Base-by-base conservation (phyloP, 1,284 basidiomycete genomes). In the Cerrena zonata region DNA sequence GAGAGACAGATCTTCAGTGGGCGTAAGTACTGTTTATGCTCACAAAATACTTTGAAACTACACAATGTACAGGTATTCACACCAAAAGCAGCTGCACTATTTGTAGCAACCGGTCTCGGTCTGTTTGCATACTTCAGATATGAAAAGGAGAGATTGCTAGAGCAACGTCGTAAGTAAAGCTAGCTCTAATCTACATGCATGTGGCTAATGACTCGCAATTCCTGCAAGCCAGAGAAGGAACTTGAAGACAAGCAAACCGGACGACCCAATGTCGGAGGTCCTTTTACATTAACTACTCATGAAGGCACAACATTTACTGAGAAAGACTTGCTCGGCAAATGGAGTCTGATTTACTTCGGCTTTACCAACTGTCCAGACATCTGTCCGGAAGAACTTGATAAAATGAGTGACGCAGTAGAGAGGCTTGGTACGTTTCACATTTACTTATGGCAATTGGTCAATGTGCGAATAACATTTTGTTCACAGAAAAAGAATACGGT, bases 311-410 rank as follows among this genome's bases (percentile, higher is more conserved):
- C 78, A 0, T 95, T 94, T 70, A 90, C 91, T 0, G 86, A 97
- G 46, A 71, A 89, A 52, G 83, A 97, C 64, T 72, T 99, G 47
- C 69, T 88, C 23, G 92, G 91, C 51, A 86, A 91, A 76, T 88
- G 86, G 86, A 89, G 79, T 36, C 73, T 99, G 56, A 85, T 99
- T 50, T 99, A 99, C 73, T 97, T 97, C 69, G 94, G 94, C 12
- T 96, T 96, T 72, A 94, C 93, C 26, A 94, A 96, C 69, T 96
- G 94, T 67, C 96, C 95, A 2, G 96, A 99, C 69, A 98, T 99
- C 54, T 99, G 95, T 67, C 95, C 95, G 1, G 92, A 96, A 56
- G 95, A 99, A 71, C 77, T 99, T 26, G 95, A 99, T 76, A 99
- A 99, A 75, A 87, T 98, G 78, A 84, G 87, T 19, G 77, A 73